A percentile compares a stretch with the other conserved stretches of the same genome.
Evolutionary conservation across 148 eudicot species (phyloP).

Genomic region (Vaccinium myrtillus): DNA sequence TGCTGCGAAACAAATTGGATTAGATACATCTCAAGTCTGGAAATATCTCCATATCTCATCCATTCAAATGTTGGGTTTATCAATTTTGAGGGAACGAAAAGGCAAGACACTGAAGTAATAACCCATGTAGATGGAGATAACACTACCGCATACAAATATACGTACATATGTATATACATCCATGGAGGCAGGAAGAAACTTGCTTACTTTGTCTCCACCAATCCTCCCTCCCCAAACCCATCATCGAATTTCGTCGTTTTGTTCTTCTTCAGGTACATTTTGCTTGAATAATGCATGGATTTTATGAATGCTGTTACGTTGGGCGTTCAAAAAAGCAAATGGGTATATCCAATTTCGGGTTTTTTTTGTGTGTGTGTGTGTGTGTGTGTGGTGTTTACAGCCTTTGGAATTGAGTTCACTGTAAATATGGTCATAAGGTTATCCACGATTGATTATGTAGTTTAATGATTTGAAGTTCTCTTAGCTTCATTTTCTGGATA

Average conservation of each 20-base stretch:
- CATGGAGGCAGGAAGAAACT: slow-evolving; percentile 69
- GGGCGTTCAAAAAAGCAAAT: not conserved
- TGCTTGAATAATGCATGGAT: not conserved
- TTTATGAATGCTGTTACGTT: not conserved
- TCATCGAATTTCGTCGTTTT: slow-evolving; percentile 27
- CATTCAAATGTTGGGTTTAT: not conserved
- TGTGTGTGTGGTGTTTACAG: not conserved
- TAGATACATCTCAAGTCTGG: not conserved
- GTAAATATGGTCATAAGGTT: not conserved
- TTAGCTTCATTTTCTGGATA: slow-evolving; percentile 5
- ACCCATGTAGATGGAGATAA: not conserved
- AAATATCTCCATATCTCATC: not conserved
- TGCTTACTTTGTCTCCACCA: slow-evolving; percentile 60
- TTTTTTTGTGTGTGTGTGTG: too few species aligned
- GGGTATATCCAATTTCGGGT: not conserved
- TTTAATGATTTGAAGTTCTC: not conserved
- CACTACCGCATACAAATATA: not conserved
- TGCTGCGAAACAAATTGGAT: not conserved
- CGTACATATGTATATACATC: not conserved
- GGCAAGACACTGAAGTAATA: not conserved
- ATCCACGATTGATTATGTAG: not conserved
- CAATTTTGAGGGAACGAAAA: slow-evolving; percentile 1
- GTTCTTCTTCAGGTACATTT: slow-evolving; percentile 44
- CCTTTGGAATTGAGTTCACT: slow-evolving; percentile 2
- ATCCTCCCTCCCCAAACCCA: slow-evolving; percentile 39